phyloP scores from a whole-genome alignment of 495 filamentous ascomycete species.

The Talaromyces adpressus region DNA sequence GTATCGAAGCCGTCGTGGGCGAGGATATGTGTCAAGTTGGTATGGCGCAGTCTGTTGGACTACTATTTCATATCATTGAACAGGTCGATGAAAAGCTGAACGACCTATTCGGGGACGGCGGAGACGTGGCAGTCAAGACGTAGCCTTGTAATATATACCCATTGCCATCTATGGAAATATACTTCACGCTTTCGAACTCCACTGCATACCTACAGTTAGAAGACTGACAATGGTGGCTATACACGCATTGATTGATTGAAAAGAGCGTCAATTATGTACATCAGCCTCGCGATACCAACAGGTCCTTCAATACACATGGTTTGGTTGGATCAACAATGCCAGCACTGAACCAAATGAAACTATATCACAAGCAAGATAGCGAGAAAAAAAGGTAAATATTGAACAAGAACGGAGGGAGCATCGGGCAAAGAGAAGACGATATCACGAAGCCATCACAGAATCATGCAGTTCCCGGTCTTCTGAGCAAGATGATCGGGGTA shows the following conservation, averaged over 20 bases:
- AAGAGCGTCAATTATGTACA: not conserved
- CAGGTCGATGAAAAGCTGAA: constrained; percentile 27
- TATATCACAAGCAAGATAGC: not conserved
- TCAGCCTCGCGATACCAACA: not conserved
- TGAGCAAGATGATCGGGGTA: not conserved
- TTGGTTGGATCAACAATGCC: not conserved
- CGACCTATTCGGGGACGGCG: not conserved
- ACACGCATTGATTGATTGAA: not conserved
- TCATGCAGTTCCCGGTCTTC: not conserved
- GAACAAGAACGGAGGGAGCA: not conserved
- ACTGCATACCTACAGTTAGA: not conserved
- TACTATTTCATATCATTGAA: constrained; percentile 28
- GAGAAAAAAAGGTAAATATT: not conserved
- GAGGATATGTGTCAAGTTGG: constrained; percentile 32
- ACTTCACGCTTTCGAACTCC: not conserved
- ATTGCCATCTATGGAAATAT: not conserved
- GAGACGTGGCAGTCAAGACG: not conserved
- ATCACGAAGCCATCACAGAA: not conserved
- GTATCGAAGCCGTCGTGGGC: constrained; percentile 32
- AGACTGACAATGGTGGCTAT: not conserved
- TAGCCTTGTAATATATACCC: not conserved
- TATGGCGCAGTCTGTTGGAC: constrained; percentile 30
- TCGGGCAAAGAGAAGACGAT: not conserved
- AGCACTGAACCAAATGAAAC: not conserved
- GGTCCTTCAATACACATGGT: not conserved